These are phyloP conservation scores for Phytophthora fragariae DNA, from an alignment of 352 stramenopile species.

Conservation along the genomic window DNA sequence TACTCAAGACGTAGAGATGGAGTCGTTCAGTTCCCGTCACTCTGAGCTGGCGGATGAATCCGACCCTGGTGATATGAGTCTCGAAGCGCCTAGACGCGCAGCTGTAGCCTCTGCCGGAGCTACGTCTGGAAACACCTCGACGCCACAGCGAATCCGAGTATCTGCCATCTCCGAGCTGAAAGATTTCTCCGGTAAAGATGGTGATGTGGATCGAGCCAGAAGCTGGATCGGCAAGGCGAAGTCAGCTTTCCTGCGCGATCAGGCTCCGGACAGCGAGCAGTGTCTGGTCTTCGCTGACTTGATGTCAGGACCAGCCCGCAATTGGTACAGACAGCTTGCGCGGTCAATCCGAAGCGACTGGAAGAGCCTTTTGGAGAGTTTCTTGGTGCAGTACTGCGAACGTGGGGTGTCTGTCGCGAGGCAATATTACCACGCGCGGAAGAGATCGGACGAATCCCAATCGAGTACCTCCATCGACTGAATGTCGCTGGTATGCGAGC, in stretches of 20 bases:
- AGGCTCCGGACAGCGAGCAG: neutral
- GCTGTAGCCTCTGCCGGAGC: too few relatives aligned
- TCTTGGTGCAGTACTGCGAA: slow-evolving; percentile 3
- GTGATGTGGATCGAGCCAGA: neutral
- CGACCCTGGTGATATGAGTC: too few relatives aligned
- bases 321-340: neutral
- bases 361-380: neutral
- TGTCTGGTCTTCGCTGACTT: neutral
- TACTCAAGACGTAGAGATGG: too few relatives aligned
- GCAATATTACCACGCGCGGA: neutral
- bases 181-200: neutral
- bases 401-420: neutral
- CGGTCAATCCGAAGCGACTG: neutral
- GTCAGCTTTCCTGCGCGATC: neutral
- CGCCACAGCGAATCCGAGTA: too few relatives aligned
- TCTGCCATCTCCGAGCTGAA: neutral
- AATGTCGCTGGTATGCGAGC: slow-evolving; percentile 4
- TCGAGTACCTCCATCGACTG: slow-evolving; percentile 5
- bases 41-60: too few relatives aligned
- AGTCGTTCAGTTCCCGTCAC: too few relatives aligned
- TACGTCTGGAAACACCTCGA: too few relatives aligned
- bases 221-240: too few relatives aligned
- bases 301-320: neutral
- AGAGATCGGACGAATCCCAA: neutral
- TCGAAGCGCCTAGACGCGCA: too few relatives aligned